Evolutionary conservation across 768 basidiomycete genomes (phyloP), one percentile per base, ranked within the genome.

Genomic region (Tremella mesenterica): DNA sequence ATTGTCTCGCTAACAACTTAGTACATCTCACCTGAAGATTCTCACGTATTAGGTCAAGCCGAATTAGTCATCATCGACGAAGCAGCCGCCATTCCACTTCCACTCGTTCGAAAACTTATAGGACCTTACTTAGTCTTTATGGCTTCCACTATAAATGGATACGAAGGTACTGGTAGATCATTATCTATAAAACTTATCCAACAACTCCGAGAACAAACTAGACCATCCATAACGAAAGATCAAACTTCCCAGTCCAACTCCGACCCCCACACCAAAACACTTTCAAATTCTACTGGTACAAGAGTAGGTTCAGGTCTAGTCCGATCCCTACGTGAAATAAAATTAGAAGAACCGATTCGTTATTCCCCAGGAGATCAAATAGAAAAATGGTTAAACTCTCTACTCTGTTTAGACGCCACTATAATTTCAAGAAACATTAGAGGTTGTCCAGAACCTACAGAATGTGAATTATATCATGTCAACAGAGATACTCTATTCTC

Each of bases 71-170:
- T 99, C 64, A 93, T 99, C 59, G 95, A 99, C 65, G 95, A 99
- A 74, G 93, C 93, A 6, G 95, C 95, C 8, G 95, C 95, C 18
- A 97, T 97, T 49, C 95, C 95, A 1, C 81, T 97, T 16, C 91
- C 93, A 1, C 84, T 99, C 30, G 93, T 99, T 16, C 83, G 86
- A 52, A 88, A 89, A 63, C 85, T 99, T 58, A 83, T 99, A 50
- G 95, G 95, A 0, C 79, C 79, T 0, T 97, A 97, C 75, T 86
- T 97, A 30, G 91, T 97, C 47, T 97, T 97, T 78, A 85, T 97
- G 79, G 88, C 95, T 1, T 95, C 91, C n/a, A 99, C 95, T 0
- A 91, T 99, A 76, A 97, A 96, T 71, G 95, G 95, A 34, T 99
- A 99, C 74, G 95, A 97, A 79, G 95, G 95, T 25, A 97, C 95